Base-by-base conservation (phyloP, 148 eudicot genomes). In the Nepenthes mirabilis region DNA sequence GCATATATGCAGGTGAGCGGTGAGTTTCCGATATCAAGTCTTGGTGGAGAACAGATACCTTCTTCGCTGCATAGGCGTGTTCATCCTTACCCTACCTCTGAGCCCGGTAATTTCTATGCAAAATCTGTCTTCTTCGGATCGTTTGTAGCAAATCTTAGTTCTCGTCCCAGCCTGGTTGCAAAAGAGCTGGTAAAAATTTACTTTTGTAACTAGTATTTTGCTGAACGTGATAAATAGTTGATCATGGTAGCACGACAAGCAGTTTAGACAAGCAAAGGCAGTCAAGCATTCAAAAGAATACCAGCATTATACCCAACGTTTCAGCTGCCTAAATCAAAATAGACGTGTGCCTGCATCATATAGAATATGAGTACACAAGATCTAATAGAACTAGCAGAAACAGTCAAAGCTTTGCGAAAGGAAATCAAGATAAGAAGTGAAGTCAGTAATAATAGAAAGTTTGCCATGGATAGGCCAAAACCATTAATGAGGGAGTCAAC, bases 11-110 rank as follows among this genome's bases (percentile, higher is more conserved):
- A 90, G 97, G 97, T 87, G 11, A 90, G 97, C 60, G 91, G 95
- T 35, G 99, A 93, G 75, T 77, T 93, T 62, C 85, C 87, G 14
- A 66, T 84, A 64, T 70, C 87, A 37, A 70, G 51, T 52, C 74
- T 76, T 60, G 79, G 81, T 56, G 87, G 78, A 55, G 90, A 83
- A 47, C 83, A 75, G 72, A 70, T 55, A 52, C 72, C 82, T 58
- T 67, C 82, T 64, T 69, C 90, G 1, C 71, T 81, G 58, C 87
- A 87, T 36, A 90, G 81, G 58, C 83, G 95, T 8, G 83, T 84
- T 53, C 95, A 87, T 73, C 95, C 97, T 6, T 87, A 82, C 71
- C 79, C 91, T 53, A 36, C 66, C 7, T 77, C 88, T 3, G 95
- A 88, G 64, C 77, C 80, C 33, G 97, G 97, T 90, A 68, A 12